Conservation (phyloP, 2,329 filamentous ascomycete genomes). For the Alternaria panax region DNA sequence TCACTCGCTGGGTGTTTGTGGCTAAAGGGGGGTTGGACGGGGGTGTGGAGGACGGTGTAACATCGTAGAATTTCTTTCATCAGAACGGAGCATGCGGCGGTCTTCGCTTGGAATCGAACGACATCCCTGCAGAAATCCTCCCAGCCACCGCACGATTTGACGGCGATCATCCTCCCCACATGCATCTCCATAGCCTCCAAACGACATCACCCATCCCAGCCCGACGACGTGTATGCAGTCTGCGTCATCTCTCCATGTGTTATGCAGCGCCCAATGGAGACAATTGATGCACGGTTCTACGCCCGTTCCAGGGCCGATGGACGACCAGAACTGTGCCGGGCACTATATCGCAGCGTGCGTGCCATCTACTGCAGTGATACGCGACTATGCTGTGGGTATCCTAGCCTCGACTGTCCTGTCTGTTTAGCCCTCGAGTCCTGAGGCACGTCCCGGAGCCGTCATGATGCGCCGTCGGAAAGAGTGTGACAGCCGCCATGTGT, state of each 20-base stretch:
- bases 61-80: conserved; percentile 45
- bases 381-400: conserved; percentile 30
- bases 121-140: conserved; percentile 33
- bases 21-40: conserved; percentile 38
- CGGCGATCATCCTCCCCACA: conserved; percentile 40
- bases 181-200: conserved; percentile 23
- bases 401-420: conserved; percentile 29
- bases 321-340: background rate
- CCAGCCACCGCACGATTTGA: conserved; percentile 42
- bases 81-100: conserved; percentile 28
- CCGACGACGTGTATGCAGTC: conserved; percentile 12
- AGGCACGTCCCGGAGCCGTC: conserved; percentile 26
- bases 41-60: conserved; percentile 37
- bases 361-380: conserved; percentile 38
- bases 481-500: conserved; percentile 44
- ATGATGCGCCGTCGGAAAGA: conserved; percentile 15
- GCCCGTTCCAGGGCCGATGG: conserved; percentile 10
- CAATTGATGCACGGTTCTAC: conserved; percentile 2
- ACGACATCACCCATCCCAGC: conserved; percentile 26
- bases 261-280: conserved; percentile 5
- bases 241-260: conserved; percentile 5
- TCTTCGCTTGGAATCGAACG: conserved; percentile 14
- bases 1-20: conserved; percentile 25
- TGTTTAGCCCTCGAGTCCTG: conserved; percentile 31
- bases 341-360: conserved; percentile 5